Conservation (phyloP, 129 eudicot genomes). For the Sambucus nigra region DNA sequence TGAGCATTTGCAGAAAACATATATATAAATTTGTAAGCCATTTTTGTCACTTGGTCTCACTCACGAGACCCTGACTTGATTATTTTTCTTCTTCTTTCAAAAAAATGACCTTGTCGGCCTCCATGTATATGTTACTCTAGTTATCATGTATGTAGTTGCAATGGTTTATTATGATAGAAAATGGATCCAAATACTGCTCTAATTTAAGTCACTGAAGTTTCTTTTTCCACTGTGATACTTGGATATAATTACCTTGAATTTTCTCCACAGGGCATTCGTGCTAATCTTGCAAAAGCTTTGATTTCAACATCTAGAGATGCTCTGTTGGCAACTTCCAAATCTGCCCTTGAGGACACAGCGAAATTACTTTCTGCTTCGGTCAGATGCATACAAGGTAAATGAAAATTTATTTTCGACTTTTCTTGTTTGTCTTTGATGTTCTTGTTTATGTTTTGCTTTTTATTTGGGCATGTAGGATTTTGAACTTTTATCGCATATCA, state of each 20-base stretch:
- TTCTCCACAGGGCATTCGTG: constrained; percentile 34
- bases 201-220: neutral
- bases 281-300: constrained; percentile 34
- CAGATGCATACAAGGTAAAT: constrained; percentile 29
- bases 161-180: neutral
- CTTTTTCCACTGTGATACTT: neutral
- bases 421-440: neutral
- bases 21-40: too few relatives aligned
- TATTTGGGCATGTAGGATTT: neutral
- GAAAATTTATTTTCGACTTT: neutral
- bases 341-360: constrained; percentile 5
- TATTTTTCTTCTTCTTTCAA: too few relatives aligned
- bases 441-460: neutral
- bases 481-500: neutral
- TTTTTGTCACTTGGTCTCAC: too few relatives aligned
- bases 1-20: too few relatives aligned
- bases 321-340: constrained; percentile 7
- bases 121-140: too few relatives aligned
- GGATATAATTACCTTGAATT: neutral
- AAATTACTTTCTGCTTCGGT: constrained; percentile 21
- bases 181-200: constrained; percentile 8
- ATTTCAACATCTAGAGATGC: constrained; percentile 23
- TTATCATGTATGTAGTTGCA: neutral
- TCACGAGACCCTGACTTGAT: too few relatives aligned
- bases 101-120: too few relatives aligned